Evolutionary conservation across 257 asterid species (phyloP), one percentile per base, ranked within the genome.

Genomic region (Solanum pimpinellifolium): DNA sequence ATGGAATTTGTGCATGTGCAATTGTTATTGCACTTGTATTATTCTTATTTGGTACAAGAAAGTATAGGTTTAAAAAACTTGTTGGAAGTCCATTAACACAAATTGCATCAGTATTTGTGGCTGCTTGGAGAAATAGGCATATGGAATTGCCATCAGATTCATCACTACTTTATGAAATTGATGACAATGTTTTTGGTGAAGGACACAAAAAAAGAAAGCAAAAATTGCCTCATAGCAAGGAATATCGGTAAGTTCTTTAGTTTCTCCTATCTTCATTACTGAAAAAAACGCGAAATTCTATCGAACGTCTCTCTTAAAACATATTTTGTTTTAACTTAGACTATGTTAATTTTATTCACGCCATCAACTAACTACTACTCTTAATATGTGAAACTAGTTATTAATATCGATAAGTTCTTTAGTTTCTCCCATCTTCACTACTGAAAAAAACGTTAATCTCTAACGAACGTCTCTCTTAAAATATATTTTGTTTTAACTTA

Each of bases 1-100:
- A 96, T 80, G 98, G 99, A 33, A 92, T 95, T 10, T 96, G 98
- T 68, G 98, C 95, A 6, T 93, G 95, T 87, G 95, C 95, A 6
- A 94, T 96, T 68, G 87, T 95, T 2, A 35, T 87, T 0, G 98
- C 96, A 1, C 75, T 93, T 87, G 37, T 84, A 23, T 83, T 95
- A 13, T 95, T 96, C 91, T 31, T 95, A 72, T n/a, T 90, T 1
- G 99, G 98, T 12, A 94, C 97, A 1, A 91, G 47, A 62, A 88
- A 93, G 77, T 94, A 94, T 91, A 93, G 97, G 35, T 93, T 94
- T 85, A 93, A 91, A 93, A 94, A 94, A 87, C 97, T 94, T 4
- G 92, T 87, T 27, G 95, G 97, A 2, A 94, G 97, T 89, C 97
- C 97, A 10, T 89, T 94, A 20, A 93, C 97, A 39, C 97, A 93